Evolutionary conservation across 176 grass and related monocot species (phyloP), one percentile per base, ranked within the genome.

Genomic region (Aegilops sharonensis): DNA sequence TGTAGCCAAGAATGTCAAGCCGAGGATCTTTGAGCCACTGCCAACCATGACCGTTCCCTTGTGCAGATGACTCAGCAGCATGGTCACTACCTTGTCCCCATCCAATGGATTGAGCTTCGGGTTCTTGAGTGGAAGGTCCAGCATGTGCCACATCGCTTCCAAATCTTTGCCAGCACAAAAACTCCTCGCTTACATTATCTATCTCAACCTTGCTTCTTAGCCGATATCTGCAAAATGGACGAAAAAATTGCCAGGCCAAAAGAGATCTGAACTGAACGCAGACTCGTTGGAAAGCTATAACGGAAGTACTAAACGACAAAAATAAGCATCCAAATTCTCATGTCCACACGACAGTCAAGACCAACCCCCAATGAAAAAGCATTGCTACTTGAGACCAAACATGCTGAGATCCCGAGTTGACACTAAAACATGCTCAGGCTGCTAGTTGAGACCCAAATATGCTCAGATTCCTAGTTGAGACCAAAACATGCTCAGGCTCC

Each of bases 161-260:
- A 88, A 95, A 98, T n/a, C 85, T 75, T 88, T 98, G 96, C 96
- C 96, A 98, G 60, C 96, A 98, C 37, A 89, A 79, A 20, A 94
- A 97, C n/a, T 95, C 87, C 25, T 88, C 73, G n/a, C 88, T 97
- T 65, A 88, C 92, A 78, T 92, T 94, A 77, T 94, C 92, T 88
- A 94, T 90, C 64, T 97, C 92, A 87, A 97, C 95, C 84, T 97
- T 97, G 42, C 84, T 88, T 52, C 92, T 74, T n/a, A 97, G 61
- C 14, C 92, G 78, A 65, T 93, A 94, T 79, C 92, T 94, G 68
- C 30, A 80, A 15, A 84, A 11, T 40, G 20, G 17, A 14, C 2
- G 43, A 72, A 40, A 84, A 18, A 0, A 3, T 74, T 59, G 12
- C 0, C 4, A 39, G 2, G 4, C 10, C 75, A 64, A 17, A 87